Evolutionary conservation across 164 flowering plant species (phyloP), one percentile per base, ranked within the genome.

Genomic region (Sextonia rubra): DNA sequence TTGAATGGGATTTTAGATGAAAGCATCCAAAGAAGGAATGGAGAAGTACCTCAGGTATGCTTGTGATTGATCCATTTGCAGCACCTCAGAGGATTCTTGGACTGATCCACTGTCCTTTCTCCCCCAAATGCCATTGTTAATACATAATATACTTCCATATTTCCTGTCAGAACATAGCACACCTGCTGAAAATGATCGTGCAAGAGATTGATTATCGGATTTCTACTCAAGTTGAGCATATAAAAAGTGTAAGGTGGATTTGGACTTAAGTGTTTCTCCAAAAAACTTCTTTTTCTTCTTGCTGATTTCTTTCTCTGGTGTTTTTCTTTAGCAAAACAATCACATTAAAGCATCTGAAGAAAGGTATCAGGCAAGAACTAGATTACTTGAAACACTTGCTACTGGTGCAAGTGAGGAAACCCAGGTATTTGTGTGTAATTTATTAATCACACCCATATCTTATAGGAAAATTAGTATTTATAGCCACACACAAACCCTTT

Each of bases 321-420:
- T 55, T 20, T 75, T 47, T 47, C 58, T 83, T 83, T 86, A 96
- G 99, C 98, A 93, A 90, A 91, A 83, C 80, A 80, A 81, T 82
- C 76, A 89, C 71, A 85, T 74, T 67, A 89, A 85, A 84, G 78
- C 82, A 66, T 97, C 94, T 69, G 96, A 92, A 72, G 94, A 88
- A 72, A 93, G 87, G 78, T 90, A 82, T 69, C 86, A 79, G 23
- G 83, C 90, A 68, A 87, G 85, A 79, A 77, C 89, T 63, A 83
- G 80, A 80, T 91, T 84, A 24, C 87, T 93, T 71, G 97, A 96
- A 83, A 84, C 92, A 69, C 91, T 96, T 79, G 90, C 93, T 52
- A 76, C 77, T 37, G 99, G 97, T 71, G 83, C 90, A 30, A 78
- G 77, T 17, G 91, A 87, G 75, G 99, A 96, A 83, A 87, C 81